phyloP scores from a whole-genome alignment of 2,329 filamentous ascomycete species.

The Biscogniauxia sp. region DNA sequence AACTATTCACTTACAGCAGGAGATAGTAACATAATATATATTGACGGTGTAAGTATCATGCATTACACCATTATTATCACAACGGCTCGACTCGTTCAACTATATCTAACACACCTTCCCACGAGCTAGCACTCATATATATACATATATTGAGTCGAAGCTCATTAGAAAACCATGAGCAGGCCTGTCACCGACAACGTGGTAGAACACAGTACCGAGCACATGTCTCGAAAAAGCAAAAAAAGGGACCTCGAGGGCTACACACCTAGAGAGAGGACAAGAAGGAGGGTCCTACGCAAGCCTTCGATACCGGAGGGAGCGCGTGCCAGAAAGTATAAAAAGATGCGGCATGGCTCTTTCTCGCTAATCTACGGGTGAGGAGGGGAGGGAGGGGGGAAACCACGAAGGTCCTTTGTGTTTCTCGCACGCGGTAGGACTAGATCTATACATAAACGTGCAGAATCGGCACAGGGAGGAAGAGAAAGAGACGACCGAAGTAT shows the following conservation, averaged over 20 bases:
- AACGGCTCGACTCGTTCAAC: no score
- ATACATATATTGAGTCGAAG: no score
- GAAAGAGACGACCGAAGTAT: background rate
- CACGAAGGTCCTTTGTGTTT: background rate
- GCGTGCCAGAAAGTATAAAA: background rate
- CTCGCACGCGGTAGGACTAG: conserved; percentile 16
- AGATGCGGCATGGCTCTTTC: background rate
- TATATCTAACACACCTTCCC: no score
- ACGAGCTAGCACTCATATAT: no score
- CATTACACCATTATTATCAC: no score
- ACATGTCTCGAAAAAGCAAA: background rate
- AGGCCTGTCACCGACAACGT: background rate
- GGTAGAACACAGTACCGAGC: background rate
- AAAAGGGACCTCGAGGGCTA: background rate
- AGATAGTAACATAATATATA: no score
- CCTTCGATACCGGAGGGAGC: background rate
- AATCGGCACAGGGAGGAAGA: background rate
- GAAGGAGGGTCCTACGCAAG: background rate
- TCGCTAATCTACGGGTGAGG: no score
- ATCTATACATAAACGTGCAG: conserved; percentile 14
- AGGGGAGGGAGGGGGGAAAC: no score
- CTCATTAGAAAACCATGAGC: no score
- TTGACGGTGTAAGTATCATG: no score
- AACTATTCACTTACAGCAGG: no score
- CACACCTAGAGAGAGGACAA: background rate